phyloP scores from a whole-genome alignment of 108 stramenopile genomes.

The Ochromonas danica region DNA sequence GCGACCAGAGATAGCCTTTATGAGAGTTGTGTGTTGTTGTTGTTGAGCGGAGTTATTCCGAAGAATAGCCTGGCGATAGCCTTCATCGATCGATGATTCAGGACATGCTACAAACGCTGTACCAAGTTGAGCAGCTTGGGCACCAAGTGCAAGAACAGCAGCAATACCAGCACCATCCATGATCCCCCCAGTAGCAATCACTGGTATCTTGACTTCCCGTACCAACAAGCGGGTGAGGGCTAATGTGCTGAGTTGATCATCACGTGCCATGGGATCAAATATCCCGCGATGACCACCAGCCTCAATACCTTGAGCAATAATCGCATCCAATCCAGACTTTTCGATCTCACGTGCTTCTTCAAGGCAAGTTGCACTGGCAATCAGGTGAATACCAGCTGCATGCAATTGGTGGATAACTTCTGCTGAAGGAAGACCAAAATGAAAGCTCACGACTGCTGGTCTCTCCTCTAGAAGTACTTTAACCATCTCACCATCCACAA shows the following conservation, averaged over 20 bases:
- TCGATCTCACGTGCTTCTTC: conserved; percentile 34
- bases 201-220: conserved; percentile 21
- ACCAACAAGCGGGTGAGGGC: conserved; percentile 12
- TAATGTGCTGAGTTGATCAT: conserved; percentile 4
- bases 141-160: conserved; percentile 3
- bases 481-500: too few relatives aligned
- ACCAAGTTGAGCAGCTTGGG: conserved; percentile 27
- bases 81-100: background rate
- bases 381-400: conserved; percentile 6
- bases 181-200: conserved; percentile 38
- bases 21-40: conserved; percentile 18
- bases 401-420: conserved; percentile 27
- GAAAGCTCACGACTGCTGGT: conserved; percentile 28
- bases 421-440: conserved; percentile 28
- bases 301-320: conserved; percentile 39
- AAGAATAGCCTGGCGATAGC: conserved; percentile 25
- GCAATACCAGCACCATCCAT: conserved; percentile 26
- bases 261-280: conserved; percentile 24
- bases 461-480: too few relatives aligned
- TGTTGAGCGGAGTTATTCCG: background rate
- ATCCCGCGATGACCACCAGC: conserved; percentile 42
- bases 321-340: conserved; percentile 25
- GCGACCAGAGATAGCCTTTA: conserved; percentile 40
- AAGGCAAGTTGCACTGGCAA: conserved; percentile 35
- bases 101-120: conserved; percentile 37